phyloP scores from a whole-genome alignment of 768 basidiomycete species.

The Hericium erinaceus region DNA sequence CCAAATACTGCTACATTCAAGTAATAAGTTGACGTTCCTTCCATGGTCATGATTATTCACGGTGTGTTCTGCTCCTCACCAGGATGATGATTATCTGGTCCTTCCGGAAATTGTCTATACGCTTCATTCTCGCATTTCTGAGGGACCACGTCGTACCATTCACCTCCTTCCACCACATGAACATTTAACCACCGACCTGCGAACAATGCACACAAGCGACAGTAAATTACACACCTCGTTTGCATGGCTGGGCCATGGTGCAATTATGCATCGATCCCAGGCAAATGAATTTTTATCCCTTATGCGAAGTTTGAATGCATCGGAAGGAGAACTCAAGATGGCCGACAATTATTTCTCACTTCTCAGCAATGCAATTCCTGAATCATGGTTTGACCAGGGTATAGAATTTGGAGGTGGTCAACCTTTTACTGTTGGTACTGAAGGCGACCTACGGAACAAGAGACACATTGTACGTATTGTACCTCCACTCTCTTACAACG shows the following conservation, averaged over 20 bases:
- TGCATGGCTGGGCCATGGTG: conserved; percentile 60
- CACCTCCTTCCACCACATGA: conserved; percentile 56
- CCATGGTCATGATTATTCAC: neutral
- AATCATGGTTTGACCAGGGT: conserved; percentile 59
- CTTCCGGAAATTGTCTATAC: conserved; percentile 45
- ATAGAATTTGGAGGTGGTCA: conserved; percentile 49
- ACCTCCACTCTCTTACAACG: neutral
- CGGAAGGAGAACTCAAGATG: conserved; percentile 48
- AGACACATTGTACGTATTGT: conserved; percentile 43
- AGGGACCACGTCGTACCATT: conserved; percentile 24
- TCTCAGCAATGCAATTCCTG: conserved; percentile 43
- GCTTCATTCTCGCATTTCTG: conserved; percentile 32
- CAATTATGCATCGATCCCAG: conserved; percentile 37
- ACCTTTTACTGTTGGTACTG: conserved; percentile 51
- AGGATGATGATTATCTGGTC: conserved; percentile 68
- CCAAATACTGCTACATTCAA: conserved; percentile 56
- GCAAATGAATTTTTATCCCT: conserved; percentile 41
- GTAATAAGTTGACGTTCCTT: conserved; percentile 21
- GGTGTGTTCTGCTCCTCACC: neutral
- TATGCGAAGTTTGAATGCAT: conserved; percentile 32
- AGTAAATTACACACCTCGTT: conserved; percentile 41
- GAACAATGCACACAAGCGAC: conserved; percentile 29
- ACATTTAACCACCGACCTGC: conserved; percentile 43
- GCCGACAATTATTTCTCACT: conserved; percentile 65
- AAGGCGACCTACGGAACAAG: conserved; percentile 50